A percentile compares a stretch with the other conserved stretches of the same genome.
Conservation (phyloP, 2,329 filamentous ascomycete species). For the Grosmannia serpens region DNA sequence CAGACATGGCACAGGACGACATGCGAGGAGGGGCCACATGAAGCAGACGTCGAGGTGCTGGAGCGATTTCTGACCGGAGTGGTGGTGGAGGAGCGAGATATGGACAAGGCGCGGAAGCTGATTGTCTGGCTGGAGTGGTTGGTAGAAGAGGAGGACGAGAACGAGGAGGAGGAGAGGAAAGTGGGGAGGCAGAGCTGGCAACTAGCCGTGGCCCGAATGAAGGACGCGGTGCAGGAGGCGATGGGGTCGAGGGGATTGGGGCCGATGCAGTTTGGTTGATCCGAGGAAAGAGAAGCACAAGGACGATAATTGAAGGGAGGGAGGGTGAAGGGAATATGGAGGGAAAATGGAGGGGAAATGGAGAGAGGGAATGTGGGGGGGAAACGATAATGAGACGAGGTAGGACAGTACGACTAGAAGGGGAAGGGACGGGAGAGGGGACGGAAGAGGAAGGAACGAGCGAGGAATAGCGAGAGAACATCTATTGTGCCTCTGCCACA, state of each 20-base stretch:
- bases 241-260: constrained; percentile 45
- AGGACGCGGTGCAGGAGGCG: constrained; percentile 41
- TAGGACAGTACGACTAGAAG: not conserved
- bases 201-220: constrained; percentile 30
- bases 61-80: constrained; percentile 61
- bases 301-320: not conserved
- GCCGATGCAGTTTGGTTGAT: constrained; percentile 34
- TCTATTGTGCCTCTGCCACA: not conserved
- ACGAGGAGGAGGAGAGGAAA: constrained; percentile 30
- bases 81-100: constrained; percentile 62
- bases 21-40: constrained; percentile 61
- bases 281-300: not conserved
- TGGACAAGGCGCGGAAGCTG: constrained; percentile 82
- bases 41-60: constrained; percentile 65
- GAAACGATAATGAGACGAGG: not conserved
- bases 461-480: not conserved
- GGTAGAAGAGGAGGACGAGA: constrained; percentile 30
- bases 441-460: not conserved
- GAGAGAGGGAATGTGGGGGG: not conserved
- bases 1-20: constrained; percentile 68
- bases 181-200: constrained; percentile 27
- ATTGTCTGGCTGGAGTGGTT: constrained; percentile 59
- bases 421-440: not conserved
- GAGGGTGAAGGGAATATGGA: not conserved
- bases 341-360: not conserved